These are phyloP conservation scores for Apocynum venetum DNA, from an alignment of 257 asterid genomes.

Conservation along the genomic window DNA sequence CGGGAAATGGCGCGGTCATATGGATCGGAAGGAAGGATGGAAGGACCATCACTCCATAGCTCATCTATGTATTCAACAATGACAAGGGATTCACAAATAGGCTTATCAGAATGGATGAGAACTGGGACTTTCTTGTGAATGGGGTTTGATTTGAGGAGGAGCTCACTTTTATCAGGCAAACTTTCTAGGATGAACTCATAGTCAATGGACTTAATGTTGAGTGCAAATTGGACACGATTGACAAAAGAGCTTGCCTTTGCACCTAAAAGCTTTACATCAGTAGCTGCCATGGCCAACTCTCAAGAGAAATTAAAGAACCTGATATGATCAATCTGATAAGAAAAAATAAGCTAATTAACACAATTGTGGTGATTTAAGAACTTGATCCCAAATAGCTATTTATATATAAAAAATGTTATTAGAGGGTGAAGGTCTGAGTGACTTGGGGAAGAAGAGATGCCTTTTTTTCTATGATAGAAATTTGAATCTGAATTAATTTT, in stretches of 20 bases:
- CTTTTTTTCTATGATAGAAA: no score
- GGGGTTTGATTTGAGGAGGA: slow-evolving; percentile 46
- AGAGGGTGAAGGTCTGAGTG: no score
- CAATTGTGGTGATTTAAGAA: not conserved
- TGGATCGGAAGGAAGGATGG: slow-evolving; percentile 40
- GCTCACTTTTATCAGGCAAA: slow-evolving; percentile 28
- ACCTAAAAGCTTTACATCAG: slow-evolving; percentile 42
- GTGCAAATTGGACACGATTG: slow-evolving; percentile 41
- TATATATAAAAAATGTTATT: no score
- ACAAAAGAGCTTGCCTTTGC: slow-evolving; percentile 35
- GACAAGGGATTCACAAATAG: slow-evolving; percentile 48
- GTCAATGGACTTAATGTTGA: slow-evolving; percentile 43
- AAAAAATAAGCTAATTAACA: not conserved
- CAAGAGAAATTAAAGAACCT: not conserved
- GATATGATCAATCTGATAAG: not conserved
- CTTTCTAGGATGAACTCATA: slow-evolving; percentile 33
- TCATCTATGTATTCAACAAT: slow-evolving; percentile 43
- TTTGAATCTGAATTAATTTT: no score
- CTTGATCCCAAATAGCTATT: no score
- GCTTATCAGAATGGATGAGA: slow-evolving; percentile 34
- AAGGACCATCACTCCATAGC: slow-evolving; percentile 28
- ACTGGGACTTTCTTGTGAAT: slow-evolving; percentile 54
- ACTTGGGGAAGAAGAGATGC: no score
- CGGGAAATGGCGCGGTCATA: slow-evolving; percentile 43
- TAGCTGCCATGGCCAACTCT: slow-evolving; percentile 30